phyloP scores from a whole-genome alignment of 495 filamentous ascomycete genomes.

The Penicillium parvum region DNA sequence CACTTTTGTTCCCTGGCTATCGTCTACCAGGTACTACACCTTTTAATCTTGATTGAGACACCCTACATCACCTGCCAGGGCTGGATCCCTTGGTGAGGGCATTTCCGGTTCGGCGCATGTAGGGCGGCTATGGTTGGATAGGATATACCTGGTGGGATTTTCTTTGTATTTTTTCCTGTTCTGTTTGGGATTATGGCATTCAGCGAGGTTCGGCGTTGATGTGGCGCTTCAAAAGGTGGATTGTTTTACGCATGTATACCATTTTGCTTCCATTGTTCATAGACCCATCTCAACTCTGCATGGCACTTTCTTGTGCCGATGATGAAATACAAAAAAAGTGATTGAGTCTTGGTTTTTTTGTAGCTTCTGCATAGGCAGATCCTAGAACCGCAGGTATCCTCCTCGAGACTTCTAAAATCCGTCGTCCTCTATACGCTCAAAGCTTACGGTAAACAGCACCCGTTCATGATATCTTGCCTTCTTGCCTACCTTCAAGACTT shows the following conservation, averaged over 20 bases:
- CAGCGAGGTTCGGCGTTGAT: conserved; percentile 36
- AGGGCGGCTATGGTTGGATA: conserved; percentile 16
- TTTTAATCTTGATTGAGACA: conserved; percentile 16
- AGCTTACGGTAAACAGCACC: no score
- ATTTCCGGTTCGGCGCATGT: conserved; percentile 29
- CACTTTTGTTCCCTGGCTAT: conserved; percentile 11
- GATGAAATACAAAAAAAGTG: conserved; percentile 27
- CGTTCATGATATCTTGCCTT: no score
- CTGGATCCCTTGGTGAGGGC: conserved; percentile 36
- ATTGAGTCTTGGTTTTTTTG: conserved; percentile 10
- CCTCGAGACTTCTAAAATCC: no score
- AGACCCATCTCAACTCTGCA: conserved; percentile 39
- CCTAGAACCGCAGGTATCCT: no score
- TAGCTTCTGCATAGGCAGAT: no score
- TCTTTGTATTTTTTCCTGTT: conserved; percentile 14
- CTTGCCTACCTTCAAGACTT: no score
- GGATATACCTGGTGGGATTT: conserved; percentile 15
- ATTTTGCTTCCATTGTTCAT: conserved; percentile 27
- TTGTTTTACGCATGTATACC: conserved; percentile 31
- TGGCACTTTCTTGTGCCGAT: conserved; percentile 18
- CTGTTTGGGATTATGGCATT: conserved; percentile 27
- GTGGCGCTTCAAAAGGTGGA: conserved; percentile 20
- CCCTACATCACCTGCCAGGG: conserved; percentile 29
- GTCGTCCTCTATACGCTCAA: no score
- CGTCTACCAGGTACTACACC: conserved; percentile 19